Percentiles rank a stretch among this genome's conserved stretches.
Evolutionary conservation across 2,329 filamentous ascomycete genomes (phyloP).

Genomic region (Cytospora piceicola): DNA sequence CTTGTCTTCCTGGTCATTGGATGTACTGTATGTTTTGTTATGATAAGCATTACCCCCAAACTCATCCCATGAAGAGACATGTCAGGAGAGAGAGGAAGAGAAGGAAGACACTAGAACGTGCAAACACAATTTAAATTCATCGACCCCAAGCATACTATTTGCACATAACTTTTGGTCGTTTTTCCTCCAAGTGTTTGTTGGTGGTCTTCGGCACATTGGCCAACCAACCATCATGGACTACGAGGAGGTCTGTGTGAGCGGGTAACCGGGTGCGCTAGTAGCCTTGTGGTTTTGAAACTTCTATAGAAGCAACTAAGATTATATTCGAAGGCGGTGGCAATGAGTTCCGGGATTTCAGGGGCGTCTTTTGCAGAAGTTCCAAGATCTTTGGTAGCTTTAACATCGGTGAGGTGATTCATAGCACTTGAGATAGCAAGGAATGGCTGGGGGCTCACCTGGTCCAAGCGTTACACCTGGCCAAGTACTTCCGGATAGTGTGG

Average conservation of each 20-base stretch:
- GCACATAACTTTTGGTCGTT: not conserved
- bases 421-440: no score
- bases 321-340: not conserved
- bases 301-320: not conserved
- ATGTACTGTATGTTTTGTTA: conserved; percentile 8
- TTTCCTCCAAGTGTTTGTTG: not conserved
- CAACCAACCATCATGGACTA: no score
- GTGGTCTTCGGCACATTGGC: not conserved
- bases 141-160: not conserved
- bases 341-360: not conserved
- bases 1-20: conserved; percentile 12
- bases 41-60: conserved; percentile 15
- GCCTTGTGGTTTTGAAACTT: not conserved
- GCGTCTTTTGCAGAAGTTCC: not conserved
- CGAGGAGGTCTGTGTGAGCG: no score
- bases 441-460: conserved; percentile 13
- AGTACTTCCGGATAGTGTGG: not conserved
- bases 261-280: no score
- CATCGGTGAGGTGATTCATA: no score
- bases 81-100: conserved; percentile 16
- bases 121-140: conserved; percentile 15
- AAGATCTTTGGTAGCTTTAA: not conserved
- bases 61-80: conserved; percentile 7
- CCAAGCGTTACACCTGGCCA: conserved; percentile 21
- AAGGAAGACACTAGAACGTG: conserved; percentile 24